Base-by-base conservation (phyloP, 1,284 basidiomycete species). In the Naganishia cerealis region DNA sequence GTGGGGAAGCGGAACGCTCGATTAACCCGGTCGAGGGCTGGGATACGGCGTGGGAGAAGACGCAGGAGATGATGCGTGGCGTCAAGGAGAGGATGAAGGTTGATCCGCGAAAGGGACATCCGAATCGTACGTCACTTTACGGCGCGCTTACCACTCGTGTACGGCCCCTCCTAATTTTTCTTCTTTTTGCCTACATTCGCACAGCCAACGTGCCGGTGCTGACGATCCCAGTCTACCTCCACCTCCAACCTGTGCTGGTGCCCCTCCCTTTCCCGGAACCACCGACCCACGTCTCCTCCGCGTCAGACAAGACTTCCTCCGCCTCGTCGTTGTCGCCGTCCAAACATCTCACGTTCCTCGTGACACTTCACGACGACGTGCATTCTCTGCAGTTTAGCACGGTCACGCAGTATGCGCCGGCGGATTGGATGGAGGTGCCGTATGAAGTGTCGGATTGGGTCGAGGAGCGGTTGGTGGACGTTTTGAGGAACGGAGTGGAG, bases 361-460 rank as follows among this genome's bases (percentile, higher is more conserved):
- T 97, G 43, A 86, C 91, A 70, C 84, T 97, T 5, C 85, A 85
- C 42, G 94, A 96, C 79, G 91, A 93, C 4, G 82, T 82, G 8
- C 91, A 97, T 78, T 84, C 87, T 52, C 82, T 97, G 59, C 83
- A 84, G 7, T 88, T 89, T 76, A 87, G 87, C 8, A 91, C 90
- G 0, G 78, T 91, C 62, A 90, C 90, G 6, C 94, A 97, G 77
- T 85, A 87, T 8, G 84, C 93, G 13, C 92, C 94, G 0, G 84
- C 81, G 8, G 82, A 85, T 66, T 97, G 94, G 94, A 79, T 96
- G 65, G 86, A 88, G 1, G 83, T 94, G 40, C 93, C 91, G 86
- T 93, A 95, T 77, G 86, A 90, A 70, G 75, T 79, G 67, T 90
- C 92, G 76, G 91, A 94, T 62, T 97, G 94, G 94, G 92, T 96